These are phyloP conservation scores for Linnemannia zychae DNA, from an alignment of 192 early-diverging fungal species.

Conservation along the genomic window DNA sequence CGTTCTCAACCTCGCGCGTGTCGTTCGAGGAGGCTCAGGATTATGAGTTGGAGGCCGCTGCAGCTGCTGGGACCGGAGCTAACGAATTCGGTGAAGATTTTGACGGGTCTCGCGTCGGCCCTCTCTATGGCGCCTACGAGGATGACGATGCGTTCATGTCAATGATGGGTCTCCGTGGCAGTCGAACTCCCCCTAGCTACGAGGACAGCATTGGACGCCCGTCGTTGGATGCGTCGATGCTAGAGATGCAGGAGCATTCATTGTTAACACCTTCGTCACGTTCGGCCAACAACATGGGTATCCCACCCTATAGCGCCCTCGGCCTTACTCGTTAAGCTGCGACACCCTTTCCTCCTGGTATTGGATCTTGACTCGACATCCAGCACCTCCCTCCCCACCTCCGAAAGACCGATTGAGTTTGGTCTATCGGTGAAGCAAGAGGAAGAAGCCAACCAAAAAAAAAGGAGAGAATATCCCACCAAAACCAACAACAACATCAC, in stretches of 20 bases:
- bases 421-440: neutral
- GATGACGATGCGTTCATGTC: conserved; percentile 53
- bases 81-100: neutral
- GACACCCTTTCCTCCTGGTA: neutral
- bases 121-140: conserved; percentile 52
- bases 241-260: conserved; percentile 22
- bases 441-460: neutral
- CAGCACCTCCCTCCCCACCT: neutral
- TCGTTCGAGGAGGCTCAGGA: conserved; percentile 50
- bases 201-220: conserved; percentile 47
- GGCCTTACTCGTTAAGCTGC: conserved; percentile 21
- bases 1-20: conserved; percentile 50
- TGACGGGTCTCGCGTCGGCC: conserved; percentile 27
- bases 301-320: neutral
- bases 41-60: conserved; percentile 47
- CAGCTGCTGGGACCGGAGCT: neutral
- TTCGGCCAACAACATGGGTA: neutral
- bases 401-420: neutral
- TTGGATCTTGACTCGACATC: neutral
- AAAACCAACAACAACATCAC: neutral
- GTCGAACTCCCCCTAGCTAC: conserved; percentile 51
- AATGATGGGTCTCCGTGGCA: conserved; percentile 49
- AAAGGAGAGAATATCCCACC: neutral
- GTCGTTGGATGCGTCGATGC: conserved; percentile 33
- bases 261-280: neutral